Evolutionary conservation across 1,284 basidiomycete genomes (phyloP), one percentile per base, ranked within the genome.

Genomic region (Sanghuangporus weigelae): DNA sequence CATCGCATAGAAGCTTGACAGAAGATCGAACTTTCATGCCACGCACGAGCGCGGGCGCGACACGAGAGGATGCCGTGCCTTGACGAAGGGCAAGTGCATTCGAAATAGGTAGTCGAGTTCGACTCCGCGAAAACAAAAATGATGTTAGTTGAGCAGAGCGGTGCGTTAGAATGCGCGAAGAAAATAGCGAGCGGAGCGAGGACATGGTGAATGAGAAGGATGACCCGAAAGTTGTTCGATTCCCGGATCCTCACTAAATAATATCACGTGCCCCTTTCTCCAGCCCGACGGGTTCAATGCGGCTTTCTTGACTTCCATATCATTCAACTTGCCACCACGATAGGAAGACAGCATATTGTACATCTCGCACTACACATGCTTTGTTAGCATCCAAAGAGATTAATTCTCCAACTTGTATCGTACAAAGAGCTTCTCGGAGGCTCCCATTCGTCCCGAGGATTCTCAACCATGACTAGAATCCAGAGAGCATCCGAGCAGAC

Each of bases 21-120:
- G 93, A 94, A 38, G 92, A 91, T 66, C 96, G 87, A 62, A 99
- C 96, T 82, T 98, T 99, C 93, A 98, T 97, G 48, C 95, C 95
- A 68, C 96, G 79, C 35, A 81, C 73, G 21, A 84, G 71, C 8
- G 75, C 67, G 19, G 76, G 75, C 60, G 68, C 70, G 38, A 72
- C 67, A 39, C 69, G 60, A 23, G 69, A 42, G 70, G 66, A 14
- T 65, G 65, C 16, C 68, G 68, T 67, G 67, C 76, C 75, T 69
- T 73, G 67, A 66, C 72, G 68, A 69, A 74, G 54, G 44, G 40
- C 69, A 60, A 66, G 73, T 55, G 63, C 73, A 64, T 26, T 71
- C 70, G 73, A 51, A 64, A 67, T 36, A 67, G 14, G 76, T 63
- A 40, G 76, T 67, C 46, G 80, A 74, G 12, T 75, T 67, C 62